Percentiles rank a stretch among this genome's conserved stretches.
Conservation (phyloP, 495 filamentous ascomycete species). For the Aspergillus coremiiformis region DNA sequence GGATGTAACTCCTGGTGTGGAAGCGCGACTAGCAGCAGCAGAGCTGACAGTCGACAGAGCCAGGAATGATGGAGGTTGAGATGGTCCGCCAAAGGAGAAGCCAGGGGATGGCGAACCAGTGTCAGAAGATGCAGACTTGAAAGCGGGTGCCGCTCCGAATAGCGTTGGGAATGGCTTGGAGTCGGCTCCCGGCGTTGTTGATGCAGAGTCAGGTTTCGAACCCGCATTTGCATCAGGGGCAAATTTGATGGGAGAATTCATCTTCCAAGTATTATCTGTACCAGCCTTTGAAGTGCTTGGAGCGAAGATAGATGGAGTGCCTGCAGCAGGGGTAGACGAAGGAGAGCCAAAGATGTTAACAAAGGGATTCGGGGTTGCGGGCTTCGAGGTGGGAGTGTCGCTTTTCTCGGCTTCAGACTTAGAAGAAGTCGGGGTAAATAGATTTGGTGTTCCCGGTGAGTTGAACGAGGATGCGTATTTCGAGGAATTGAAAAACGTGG, state of each 20-base stretch:
- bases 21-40: conserved; percentile 22
- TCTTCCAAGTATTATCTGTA: conserved; percentile 48
- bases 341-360: conserved; percentile 17
- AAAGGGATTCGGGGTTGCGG: conserved; percentile 20
- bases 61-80: conserved; percentile 26
- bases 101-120: conserved; percentile 22
- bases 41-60: conserved; percentile 30
- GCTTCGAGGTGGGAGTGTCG: conserved; percentile 9
- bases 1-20: conserved; percentile 46
- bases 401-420: conserved; percentile 14
- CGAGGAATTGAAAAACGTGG: conserved; percentile 16
- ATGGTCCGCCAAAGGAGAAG: conserved; percentile 32
- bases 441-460: conserved; percentile 20
- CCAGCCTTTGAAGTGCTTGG: conserved; percentile 13
- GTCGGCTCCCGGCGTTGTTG: conserved; percentile 23
- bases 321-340: conserved; percentile 11
- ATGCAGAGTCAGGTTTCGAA: conserved; percentile 23
- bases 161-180: conserved; percentile 34
- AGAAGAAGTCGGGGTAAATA: conserved; percentile 12
- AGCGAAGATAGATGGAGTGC: conserved; percentile 19
- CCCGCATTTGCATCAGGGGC: conserved; percentile 10
- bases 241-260: conserved; percentile 46
- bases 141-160: conserved; percentile 32
- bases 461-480: conserved; percentile 22
- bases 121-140: conserved; percentile 21